Base-by-base conservation (phyloP, 2,329 filamentous ascomycete species). In the Trichoderma atrobrunneum region DNA sequence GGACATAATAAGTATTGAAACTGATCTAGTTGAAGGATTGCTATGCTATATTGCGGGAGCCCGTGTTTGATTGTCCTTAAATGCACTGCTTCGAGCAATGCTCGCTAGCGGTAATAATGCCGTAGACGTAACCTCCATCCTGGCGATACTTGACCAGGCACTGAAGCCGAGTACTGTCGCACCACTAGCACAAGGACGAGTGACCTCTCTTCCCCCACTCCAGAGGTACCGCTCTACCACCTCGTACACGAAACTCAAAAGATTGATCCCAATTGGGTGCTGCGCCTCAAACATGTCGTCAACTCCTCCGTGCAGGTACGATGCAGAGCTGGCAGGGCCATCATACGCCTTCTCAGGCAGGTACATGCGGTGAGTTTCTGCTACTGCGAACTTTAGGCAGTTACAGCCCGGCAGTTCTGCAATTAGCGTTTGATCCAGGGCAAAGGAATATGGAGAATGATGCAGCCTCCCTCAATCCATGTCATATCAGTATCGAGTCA, bases 251-350 rank as follows among this genome's bases (percentile, higher is more conserved):
- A 59, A 28, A 59, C 34, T 32, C 8, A n/a, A 34, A 56, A 16
- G 28, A 14, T 14, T n/a, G 30, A 30, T 60, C n/a, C n/a, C 43
- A 24, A 68, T 68, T 68, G 54, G 65, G 26, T n/a, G 51, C 65
- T 60, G 56, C 65, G 28, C 30, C 65, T 68, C 65, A n/a, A 36
- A 32, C 65, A 68, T 34, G 54, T 43, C 65, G 65, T 68, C 65
- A 32, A 60, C 54, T 43, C 26, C 26, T 48, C 48, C 14, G 65
- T 48, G 65, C 65, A 68, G 56, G 65, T 43, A 68, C 65, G 36
- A 60, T 67, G 51, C 34, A 59, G 32, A 24, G 34, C 65, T 16
- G 24, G n/a, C 34, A 48, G 18, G 16, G 39, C 26, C 65, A 59
- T 60, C 36, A 34, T 32, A n/a, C n/a, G 24, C 21, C 54, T 48